phyloP scores from a whole-genome alignment of 2,329 filamentous ascomycete species.

The Penicillium sp. region DNA sequence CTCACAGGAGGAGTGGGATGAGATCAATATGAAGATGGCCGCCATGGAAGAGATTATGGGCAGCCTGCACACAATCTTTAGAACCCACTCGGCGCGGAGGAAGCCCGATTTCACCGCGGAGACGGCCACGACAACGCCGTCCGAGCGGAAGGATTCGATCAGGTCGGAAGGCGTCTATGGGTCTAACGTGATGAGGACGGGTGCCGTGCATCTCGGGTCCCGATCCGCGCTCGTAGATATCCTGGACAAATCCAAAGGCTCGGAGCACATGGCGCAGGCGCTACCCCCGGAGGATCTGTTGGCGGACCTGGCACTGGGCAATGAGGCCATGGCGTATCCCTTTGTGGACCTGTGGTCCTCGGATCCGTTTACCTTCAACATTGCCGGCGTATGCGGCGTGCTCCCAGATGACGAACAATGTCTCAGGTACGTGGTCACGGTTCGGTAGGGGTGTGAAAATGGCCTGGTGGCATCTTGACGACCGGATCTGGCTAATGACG shows the following conservation, averaged over 20 bases:
- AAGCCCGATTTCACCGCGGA: constrained; percentile 5
- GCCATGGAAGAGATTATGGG: constrained; percentile 31
- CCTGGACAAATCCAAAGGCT: constrained; percentile 41
- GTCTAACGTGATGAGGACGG: constrained; percentile 37
- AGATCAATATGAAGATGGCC: constrained; percentile 31
- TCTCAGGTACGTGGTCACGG: constrained; percentile 18
- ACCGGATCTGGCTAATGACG: background rate
- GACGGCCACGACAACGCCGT: background rate
- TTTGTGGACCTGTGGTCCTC: constrained; percentile 60
- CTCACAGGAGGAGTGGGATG: constrained; percentile 31
- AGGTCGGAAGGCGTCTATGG: constrained; percentile 25
- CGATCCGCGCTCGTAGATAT: constrained; percentile 55
- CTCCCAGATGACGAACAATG: constrained; percentile 52
- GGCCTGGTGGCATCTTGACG: background rate
- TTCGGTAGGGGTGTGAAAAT: too few relatives aligned
- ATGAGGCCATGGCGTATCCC: constrained; percentile 55
- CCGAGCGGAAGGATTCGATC: constrained; percentile 14
- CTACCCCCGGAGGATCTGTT: constrained; percentile 54
- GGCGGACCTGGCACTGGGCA: constrained; percentile 54
- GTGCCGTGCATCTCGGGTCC: constrained; percentile 53
- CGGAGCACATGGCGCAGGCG: constrained; percentile 41
- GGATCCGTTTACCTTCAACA: constrained; percentile 50
- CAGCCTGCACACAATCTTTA: constrained; percentile 29
- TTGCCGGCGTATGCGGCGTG: constrained; percentile 50
- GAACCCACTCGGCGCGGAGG: constrained; percentile 21